phyloP scores from a whole-genome alignment of 192 early-diverging fungal species.

The Endogone sp. region DNA sequence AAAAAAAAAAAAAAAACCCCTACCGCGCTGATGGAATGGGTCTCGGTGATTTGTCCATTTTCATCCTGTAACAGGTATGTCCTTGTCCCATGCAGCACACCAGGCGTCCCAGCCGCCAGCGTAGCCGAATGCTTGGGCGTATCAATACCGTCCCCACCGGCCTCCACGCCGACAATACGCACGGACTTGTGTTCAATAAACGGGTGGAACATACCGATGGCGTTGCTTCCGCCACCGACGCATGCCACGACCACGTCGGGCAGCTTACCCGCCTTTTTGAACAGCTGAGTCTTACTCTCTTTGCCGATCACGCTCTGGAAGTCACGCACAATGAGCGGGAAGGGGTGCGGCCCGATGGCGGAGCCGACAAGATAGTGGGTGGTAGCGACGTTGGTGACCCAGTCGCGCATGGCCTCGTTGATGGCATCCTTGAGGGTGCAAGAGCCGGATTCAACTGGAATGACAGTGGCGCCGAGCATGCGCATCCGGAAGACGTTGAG shows the following conservation, averaged over 20 bases:
- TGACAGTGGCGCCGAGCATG: constrained; percentile 88
- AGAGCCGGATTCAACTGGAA: constrained; percentile 75
- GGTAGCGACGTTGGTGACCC: constrained; percentile 91
- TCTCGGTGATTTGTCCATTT: constrained; percentile 96
- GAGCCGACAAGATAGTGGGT: constrained; percentile 98
- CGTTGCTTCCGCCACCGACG: constrained; percentile 96
- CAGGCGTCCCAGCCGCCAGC: constrained; percentile 74
- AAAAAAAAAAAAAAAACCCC: too few relatives aligned
- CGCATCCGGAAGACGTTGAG: constrained; percentile 96
- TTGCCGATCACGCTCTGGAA: constrained; percentile 97
- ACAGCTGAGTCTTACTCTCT: constrained; percentile 85
- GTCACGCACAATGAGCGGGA: constrained; percentile 94
- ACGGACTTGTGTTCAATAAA: constrained; percentile 86
- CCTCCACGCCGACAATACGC: constrained; percentile 89
- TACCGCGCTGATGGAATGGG: constrained; percentile 84
- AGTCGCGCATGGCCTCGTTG: constrained; percentile 98
- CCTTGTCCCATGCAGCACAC: constrained; percentile 95
- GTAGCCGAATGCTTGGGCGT: constrained; percentile 91
- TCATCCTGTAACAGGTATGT: constrained; percentile 93
- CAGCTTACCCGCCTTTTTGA: constrained; percentile 72
- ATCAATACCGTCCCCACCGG: constrained; percentile 88
- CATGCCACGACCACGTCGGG: constrained; percentile 95
- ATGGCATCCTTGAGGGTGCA: constrained; percentile 96
- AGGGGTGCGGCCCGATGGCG: constrained; percentile 95
- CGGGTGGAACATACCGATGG: constrained; percentile 97